phyloP scores from a whole-genome alignment of 768 basidiomycete genomes.

The Pleurotus citrinopileatus region DNA sequence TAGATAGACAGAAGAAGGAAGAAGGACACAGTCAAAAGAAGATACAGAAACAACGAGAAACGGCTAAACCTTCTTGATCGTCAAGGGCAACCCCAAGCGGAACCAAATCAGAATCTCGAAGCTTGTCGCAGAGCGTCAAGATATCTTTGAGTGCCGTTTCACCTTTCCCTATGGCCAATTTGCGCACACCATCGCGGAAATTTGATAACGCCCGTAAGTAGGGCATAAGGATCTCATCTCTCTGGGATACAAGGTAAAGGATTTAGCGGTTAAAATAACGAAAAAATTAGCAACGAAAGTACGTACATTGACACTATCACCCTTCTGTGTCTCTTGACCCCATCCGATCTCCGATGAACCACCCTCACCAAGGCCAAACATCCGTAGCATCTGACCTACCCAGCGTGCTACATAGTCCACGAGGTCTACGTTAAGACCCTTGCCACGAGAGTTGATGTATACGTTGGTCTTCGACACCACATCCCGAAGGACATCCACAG shows the following conservation, averaged over 20 bases:
- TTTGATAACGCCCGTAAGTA: slow-evolving; percentile 82
- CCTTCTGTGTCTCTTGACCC: slow-evolving; percentile 60
- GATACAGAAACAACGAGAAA: slow-evolving; percentile 2
- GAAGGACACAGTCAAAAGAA: slow-evolving; percentile 11
- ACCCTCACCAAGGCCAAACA: slow-evolving; percentile 79
- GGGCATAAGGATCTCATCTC: slow-evolving; percentile 84
- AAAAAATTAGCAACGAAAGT: slow-evolving; percentile 5
- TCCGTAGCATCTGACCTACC: slow-evolving; percentile 70
- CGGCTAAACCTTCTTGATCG: slow-evolving; percentile 81
- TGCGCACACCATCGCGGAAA: slow-evolving; percentile 89
- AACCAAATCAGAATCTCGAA: slow-evolving; percentile 87
- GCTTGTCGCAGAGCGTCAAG: slow-evolving; percentile 80
- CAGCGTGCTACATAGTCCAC: slow-evolving; percentile 66
- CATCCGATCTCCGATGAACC: slow-evolving; percentile 69
- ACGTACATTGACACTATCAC: slow-evolving; percentile 52
- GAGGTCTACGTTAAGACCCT: slow-evolving; percentile 55
- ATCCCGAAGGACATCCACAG: slow-evolving; percentile 72
- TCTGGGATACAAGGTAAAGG: slow-evolving; percentile 37
- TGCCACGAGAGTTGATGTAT: slow-evolving; percentile 73
- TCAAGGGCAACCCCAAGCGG: slow-evolving; percentile 96
- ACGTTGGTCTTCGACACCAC: slow-evolving; percentile 84
- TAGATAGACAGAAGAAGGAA: slow-evolving; percentile 23
- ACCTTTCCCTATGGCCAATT: slow-evolving; percentile 70
- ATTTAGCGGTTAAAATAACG: slow-evolving; percentile 8
- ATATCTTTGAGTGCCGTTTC: slow-evolving; percentile 74